Evolutionary conservation across 2,329 filamentous ascomycete species (phyloP), one percentile per base, ranked within the genome.

Genomic region (Sporothrix protearum): DNA sequence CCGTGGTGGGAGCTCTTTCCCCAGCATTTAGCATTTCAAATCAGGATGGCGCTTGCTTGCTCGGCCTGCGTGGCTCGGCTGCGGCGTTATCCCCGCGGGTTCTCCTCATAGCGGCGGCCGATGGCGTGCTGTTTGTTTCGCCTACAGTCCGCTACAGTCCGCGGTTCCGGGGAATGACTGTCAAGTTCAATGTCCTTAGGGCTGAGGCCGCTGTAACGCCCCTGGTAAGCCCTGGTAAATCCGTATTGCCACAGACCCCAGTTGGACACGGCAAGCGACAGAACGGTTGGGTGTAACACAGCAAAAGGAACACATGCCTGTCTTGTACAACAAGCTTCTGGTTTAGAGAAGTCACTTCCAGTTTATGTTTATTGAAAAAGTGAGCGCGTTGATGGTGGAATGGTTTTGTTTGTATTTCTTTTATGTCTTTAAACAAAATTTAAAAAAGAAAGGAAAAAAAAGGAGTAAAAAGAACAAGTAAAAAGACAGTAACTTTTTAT

Each of bases 61-160:
- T 45, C 59, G 33, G 36, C 19, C 12, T 39, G 12, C 59, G 22
- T 12, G 19, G 19, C 59, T 63, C 59, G 59, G 59, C 59, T 45
- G 36, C 57, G 36, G 59, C 59, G 59, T 9, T 64, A 64, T 45
- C 36, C 36, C 59, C 59, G 36, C 68, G 45, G 61, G 61, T 10
- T 57, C 49, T 53, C 61, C 67, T 67, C 67, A 70, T 72, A 14
- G 59, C 28, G 19, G 47, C 45, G 28, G 71, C n/a, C 8, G 68
- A 72, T 72, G 47, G 59, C 71, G 71, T 72, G 71, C 67, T 70
- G 59, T 39, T 16, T 51, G n/a, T 16, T 22, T 22, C n/a, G 57
- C 3, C 10, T n/a, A 12, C 33, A 61, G 6, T 33, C 25, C 28
- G 53, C 28, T 6, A 12, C 33, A 61, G 6, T 33, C 25, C 28